Conservation (phyloP, 2,329 filamentous ascomycete genomes). For the Alternaria gaisen region DNA sequence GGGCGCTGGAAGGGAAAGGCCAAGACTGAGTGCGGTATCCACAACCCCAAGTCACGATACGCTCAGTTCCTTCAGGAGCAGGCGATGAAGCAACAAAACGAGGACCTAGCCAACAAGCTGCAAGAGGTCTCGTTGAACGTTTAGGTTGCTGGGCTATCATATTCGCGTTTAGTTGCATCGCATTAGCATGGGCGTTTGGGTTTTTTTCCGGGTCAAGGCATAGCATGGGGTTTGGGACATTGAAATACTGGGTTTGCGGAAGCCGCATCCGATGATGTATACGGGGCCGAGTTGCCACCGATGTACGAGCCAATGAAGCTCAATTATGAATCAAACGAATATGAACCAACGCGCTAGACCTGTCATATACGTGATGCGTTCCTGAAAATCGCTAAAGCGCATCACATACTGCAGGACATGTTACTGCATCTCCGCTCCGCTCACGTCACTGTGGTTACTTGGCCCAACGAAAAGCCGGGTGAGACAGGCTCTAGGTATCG, state of each 20-base stretch:
- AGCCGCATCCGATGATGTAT: conserved; percentile 17
- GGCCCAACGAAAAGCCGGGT: conserved; percentile 11
- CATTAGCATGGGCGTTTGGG: conserved; percentile 51
- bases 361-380: conserved; percentile 10
- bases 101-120: conserved; percentile 42
- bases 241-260: conserved; percentile 13
- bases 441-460: conserved; percentile 18
- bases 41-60: conserved; percentile 96
- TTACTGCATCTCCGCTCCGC: conserved; percentile 10
- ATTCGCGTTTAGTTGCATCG: conserved; percentile 12
- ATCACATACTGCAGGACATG: conserved; percentile 4
- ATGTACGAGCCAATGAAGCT: conserved; percentile 23
- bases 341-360: not conserved
- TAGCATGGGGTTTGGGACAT: conserved; percentile 17
- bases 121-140: conserved; percentile 41
- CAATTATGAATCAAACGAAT: conserved; percentile 18
- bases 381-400: conserved; percentile 7
- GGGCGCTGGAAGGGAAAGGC: conserved; percentile 95
- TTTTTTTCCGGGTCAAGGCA: conserved; percentile 22
- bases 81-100: conserved; percentile 66
- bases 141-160: conserved; percentile 17
- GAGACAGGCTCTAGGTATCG: conserved; percentile 31
- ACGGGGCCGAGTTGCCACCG: conserved; percentile 37
- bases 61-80: conserved; percentile 81
- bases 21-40: conserved; percentile 98